phyloP scores from a whole-genome alignment of 768 basidiomycete genomes.

The Glaciozyma antarctica region DNA sequence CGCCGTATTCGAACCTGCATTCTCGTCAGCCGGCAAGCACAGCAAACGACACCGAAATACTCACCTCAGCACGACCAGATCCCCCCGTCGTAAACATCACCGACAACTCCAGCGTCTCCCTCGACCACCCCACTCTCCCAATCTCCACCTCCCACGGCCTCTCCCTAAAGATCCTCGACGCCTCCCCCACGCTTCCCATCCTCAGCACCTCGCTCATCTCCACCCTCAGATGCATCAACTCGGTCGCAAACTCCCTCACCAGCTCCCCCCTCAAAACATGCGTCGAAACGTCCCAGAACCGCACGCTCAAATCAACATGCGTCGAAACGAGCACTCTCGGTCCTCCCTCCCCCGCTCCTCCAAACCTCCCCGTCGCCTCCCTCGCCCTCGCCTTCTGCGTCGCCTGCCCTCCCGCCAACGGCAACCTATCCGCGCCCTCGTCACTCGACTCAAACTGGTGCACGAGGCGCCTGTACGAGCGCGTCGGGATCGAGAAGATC shows the following conservation, averaged over 20 bases:
- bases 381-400: conserved; percentile 37
- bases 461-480: conserved; percentile 18
- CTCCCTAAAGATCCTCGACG: conserved; percentile 36
- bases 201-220: conserved; percentile 41
- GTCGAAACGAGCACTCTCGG: conserved; percentile 57
- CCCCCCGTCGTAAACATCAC: conserved; percentile 41
- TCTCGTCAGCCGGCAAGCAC: not conserved
- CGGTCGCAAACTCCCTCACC: conserved; percentile 52
- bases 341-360: not conserved
- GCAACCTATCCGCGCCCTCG: conserved; percentile 7
- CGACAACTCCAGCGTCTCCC: conserved; percentile 40
- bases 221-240: conserved; percentile 55
- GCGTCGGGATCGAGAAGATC: conserved; percentile 1
- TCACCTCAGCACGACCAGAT: conserved; percentile 41
- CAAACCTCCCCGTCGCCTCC: conserved; percentile 42
- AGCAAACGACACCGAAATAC: not conserved
- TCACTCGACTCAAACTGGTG: conserved; percentile 19
- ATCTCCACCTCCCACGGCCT: conserved; percentile 39
- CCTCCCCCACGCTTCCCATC: conserved; percentile 26
- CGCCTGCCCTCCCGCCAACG: conserved; percentile 42
- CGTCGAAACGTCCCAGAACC: conserved; percentile 65
- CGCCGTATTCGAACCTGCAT: conserved; percentile 1
- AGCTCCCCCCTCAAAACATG: conserved; percentile 47
- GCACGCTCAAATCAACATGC: conserved; percentile 56
- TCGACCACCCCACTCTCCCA: conserved; percentile 39